These are phyloP conservation scores for Trichoderma harzianum DNA, from an alignment of 2,329 filamentous ascomycete species.

Conservation along the genomic window DNA sequence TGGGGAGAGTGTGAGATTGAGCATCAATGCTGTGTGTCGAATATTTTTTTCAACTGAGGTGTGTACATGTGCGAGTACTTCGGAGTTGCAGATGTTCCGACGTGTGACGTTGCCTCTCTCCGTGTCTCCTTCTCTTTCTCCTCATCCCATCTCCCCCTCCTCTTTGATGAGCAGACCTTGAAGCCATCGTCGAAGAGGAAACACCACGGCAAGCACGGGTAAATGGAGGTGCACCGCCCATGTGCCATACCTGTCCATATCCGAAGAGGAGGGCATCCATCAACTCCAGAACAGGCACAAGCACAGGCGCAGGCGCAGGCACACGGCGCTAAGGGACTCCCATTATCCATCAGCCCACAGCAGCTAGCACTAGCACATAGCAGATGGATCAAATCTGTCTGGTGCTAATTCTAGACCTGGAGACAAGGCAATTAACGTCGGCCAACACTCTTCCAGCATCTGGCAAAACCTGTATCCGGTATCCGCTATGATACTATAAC, in stretches of 20 bases:
- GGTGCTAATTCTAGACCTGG: background rate
- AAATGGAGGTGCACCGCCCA: background rate
- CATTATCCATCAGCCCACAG: background rate
- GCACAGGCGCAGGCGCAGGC: background rate
- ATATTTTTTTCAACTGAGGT: background rate
- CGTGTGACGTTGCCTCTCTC: background rate
- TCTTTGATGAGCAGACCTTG: background rate
- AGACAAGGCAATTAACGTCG: background rate
- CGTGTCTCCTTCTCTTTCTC: background rate
- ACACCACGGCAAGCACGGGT: background rate
- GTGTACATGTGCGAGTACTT: background rate
- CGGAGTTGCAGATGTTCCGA: background rate
- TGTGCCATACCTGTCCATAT: background rate
- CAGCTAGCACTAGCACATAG: background rate
- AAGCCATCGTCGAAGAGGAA: background rate
- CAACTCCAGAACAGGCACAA: background rate
- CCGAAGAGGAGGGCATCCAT: background rate
- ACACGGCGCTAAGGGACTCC: background rate
- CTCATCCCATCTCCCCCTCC: background rate
- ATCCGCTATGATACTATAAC: background rate
- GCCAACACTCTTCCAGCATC: background rate
- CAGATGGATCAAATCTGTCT: background rate
- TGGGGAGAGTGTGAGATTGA: background rate
- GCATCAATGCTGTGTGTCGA: background rate
- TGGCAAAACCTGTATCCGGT: background rate